Evolutionary conservation across 2,329 filamentous ascomycete species (phyloP).

Genomic region (Domatiomyces catenatus): DNA sequence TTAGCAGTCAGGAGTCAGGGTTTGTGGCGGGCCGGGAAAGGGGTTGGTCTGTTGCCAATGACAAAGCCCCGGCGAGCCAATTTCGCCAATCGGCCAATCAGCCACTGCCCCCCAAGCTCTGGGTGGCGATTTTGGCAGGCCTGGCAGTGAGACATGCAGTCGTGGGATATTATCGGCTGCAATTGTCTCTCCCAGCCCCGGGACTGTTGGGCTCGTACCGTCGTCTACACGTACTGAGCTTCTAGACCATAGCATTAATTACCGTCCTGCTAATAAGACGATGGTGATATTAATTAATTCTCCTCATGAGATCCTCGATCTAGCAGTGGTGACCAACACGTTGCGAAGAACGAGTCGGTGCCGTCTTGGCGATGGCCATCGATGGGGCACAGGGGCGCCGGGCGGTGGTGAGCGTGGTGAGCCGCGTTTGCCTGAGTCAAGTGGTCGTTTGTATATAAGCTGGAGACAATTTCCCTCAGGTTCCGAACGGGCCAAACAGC

Average conservation of each 20-base stretch:
- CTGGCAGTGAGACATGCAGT: neutral
- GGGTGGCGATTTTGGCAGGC: neutral
- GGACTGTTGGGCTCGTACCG: neutral
- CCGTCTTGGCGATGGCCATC: neutral
- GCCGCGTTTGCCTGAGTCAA: neutral
- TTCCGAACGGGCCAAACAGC: neutral
- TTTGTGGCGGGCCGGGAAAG: neutral
- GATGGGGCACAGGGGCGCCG: no score
- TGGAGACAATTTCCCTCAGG: neutral
- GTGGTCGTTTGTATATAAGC: neutral
- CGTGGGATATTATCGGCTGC: neutral
- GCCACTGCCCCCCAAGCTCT: neutral
- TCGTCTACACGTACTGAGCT: neutral
- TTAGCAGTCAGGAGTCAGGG: neutral
- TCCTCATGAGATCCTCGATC: neutral
- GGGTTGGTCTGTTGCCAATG: neutral
- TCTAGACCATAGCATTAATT: neutral
- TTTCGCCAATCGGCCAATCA: neutral
- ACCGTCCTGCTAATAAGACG: no score
- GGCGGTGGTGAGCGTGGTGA: no score
- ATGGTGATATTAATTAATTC: neutral
- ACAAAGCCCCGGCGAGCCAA: neutral
- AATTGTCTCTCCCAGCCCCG: neutral
- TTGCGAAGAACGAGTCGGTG: neutral
- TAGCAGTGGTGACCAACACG: neutral